A percentile compares a stretch with the other conserved stretches of the same genome.
Conservation (phyloP, 805 yeast genomes). For the Nakazawaea laoshanensis region DNA sequence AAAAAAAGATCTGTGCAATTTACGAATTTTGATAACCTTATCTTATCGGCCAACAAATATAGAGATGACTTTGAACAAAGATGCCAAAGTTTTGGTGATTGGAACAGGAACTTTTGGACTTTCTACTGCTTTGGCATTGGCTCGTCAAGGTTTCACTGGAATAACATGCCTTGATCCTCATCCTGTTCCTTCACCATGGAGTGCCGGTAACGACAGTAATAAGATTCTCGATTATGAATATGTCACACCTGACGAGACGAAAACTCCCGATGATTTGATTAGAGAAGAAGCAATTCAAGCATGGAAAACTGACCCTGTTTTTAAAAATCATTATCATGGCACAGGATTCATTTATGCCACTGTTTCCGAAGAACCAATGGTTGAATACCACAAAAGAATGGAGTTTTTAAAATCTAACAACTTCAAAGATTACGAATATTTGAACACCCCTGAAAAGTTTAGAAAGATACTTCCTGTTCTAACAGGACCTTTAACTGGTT, state of each 20-base stretch:
- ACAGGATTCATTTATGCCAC: constrained; percentile 18
- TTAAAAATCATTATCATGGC: constrained; percentile 19
- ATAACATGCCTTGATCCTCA: constrained; percentile 20
- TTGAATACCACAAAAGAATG: constrained; percentile 9
- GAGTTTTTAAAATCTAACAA: not conserved
- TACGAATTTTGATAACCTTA: too few species aligned
- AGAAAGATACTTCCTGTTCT: constrained; percentile 11
- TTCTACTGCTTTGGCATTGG: constrained; percentile 24
- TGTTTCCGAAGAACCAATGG: constrained; percentile 10
- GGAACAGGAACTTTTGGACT: constrained; percentile 33
- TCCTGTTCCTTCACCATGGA: constrained; percentile 22
- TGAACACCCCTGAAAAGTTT: constrained; percentile 10
- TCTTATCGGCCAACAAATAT: too few species aligned
- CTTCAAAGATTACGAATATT: constrained; percentile 8
- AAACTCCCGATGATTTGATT: constrained; percentile 7
- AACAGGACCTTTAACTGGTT: constrained; percentile 8
- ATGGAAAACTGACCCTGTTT: constrained; percentile 22
- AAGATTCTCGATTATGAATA: constrained; percentile 20
- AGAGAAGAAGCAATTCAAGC: constrained; percentile 21
- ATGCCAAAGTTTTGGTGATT: constrained; percentile 14
- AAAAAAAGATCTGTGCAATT: too few species aligned
- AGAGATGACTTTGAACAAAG: constrained; percentile 2
- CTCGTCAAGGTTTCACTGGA: constrained; percentile 18
- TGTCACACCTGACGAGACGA: constrained; percentile 11
- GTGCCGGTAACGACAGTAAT: constrained; percentile 30